Conservation (phyloP, 2,329 filamentous ascomycete species). For the Neopestalotiopsis sp. region DNA sequence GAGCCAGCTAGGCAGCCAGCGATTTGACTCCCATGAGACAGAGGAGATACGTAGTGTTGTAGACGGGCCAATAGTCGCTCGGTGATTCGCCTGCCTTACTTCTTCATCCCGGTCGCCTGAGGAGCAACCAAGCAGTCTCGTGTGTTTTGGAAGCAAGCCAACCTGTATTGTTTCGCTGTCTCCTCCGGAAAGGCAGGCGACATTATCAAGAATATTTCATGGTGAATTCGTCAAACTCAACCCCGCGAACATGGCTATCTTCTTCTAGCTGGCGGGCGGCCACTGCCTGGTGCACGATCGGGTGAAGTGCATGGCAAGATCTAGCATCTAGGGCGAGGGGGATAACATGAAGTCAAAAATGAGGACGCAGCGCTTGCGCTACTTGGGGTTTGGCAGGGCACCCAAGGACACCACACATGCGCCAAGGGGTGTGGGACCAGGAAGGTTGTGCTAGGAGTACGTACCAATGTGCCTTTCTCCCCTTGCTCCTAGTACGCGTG, state of each 20-base stretch:
- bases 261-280: not conserved
- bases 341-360: conserved; percentile 19
- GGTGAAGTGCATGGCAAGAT: not conserved
- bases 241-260: not conserved
- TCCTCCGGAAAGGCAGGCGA: not conserved
- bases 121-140: not conserved
- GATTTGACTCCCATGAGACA: conserved; percentile 1
- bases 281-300: not conserved
- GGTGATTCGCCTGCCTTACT: not conserved
- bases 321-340: conserved; percentile 10
- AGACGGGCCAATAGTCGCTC: not conserved
- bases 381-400: conserved; percentile 15
- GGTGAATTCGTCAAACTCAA: not conserved
- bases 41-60: not conserved
- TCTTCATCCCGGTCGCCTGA: not conserved
- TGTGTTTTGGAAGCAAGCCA: not conserved
- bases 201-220: not conserved
- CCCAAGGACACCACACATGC: not conserved
- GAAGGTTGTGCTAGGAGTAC: not conserved
- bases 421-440: not conserved
- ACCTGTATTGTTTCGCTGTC: not conserved
- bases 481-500: conserved; percentile 14
- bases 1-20: not conserved
- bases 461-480: not conserved
- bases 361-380: conserved; percentile 13